Evolutionary conservation across 345 rosid species (phyloP), one percentile per base, ranked within the genome.

Genomic region (Hypericum perforatum): DNA sequence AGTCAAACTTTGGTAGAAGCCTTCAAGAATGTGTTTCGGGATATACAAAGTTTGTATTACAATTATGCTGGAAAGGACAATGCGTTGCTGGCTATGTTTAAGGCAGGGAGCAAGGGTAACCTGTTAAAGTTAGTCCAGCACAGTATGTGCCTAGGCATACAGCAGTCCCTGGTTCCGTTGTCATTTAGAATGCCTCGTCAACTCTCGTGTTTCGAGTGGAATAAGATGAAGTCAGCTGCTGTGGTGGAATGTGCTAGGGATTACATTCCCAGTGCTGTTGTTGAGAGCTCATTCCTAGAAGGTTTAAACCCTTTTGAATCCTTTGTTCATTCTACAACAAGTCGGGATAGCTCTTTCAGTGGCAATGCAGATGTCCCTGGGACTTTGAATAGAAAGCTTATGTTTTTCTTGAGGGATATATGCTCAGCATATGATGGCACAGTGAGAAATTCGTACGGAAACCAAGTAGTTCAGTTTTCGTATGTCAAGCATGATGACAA

Each of bases 301-400:
- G 98, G 98, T 49, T 58, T 88, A 65, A 92, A 85, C 68, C 98
- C 97, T 5, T 10, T 74, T 5, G 98, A 88, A 62, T 73, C 82
- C 64, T 92, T 92, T 66, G 80, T 77, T 62, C 95, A 92, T 69
- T 92, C 97, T 0, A 89, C 85, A 11, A 85, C 89, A 10, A 80
- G 76, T 54, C 75, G 98, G 22, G 86, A 85, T 37, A 77, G 85
- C 67, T 88, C 95, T 7, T 92, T 92, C 29, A 74, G 97, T 53
- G 98, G 84, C 54, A 88, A 88, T 67, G 98, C 95, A 49, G 94
- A 92, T 74, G 88, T 92, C 42, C 98, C 98, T 0, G 98, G 97
- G 61, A 74, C 97, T 2, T 73, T 92, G 61, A 78, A 74, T 40
- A 72, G 98, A 36, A 82, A 78, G 63, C 72, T 92, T 9, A 77